phyloP scores from a whole-genome alignment of 768 basidiomycete genomes.

The Amanita rubescens region DNA sequence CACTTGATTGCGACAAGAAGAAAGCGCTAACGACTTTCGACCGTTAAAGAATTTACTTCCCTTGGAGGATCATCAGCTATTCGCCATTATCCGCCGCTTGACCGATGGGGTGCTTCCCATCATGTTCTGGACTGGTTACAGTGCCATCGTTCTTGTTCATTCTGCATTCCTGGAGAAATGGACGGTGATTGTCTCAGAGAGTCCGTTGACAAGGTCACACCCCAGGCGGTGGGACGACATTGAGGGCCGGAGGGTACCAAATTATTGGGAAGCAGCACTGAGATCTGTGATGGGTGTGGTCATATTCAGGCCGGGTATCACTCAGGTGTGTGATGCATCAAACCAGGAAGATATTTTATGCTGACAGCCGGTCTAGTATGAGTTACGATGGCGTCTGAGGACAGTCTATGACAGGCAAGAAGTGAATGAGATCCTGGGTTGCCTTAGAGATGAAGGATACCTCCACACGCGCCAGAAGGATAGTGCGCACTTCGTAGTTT shows the following conservation, averaged over 20 bases:
- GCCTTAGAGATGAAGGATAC: constrained; percentile 46
- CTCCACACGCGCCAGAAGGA: constrained; percentile 26
- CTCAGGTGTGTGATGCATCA: constrained; percentile 42
- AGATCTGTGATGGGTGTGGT: constrained; percentile 61
- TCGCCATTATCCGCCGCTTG: constrained; percentile 33
- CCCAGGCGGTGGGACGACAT: constrained; percentile 79
- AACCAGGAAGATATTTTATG: neutral
- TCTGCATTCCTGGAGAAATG: constrained; percentile 43
- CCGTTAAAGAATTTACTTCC: constrained; percentile 12
- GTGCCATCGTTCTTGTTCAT: constrained; percentile 45
- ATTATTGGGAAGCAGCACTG: constrained; percentile 67
- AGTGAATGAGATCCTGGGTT: constrained; percentile 50
- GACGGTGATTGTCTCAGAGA: constrained; percentile 47
- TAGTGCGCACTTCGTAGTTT: constrained; percentile 15
- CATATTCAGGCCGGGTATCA: constrained; percentile 65
- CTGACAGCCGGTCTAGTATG: constrained; percentile 34
- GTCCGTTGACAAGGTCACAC: constrained; percentile 37
- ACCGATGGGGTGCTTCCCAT: constrained; percentile 43
- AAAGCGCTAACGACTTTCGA: neutral
- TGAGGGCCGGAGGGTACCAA: constrained; percentile 47
- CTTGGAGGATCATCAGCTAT: constrained; percentile 17
- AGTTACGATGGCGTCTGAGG: constrained; percentile 65
- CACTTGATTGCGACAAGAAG: neutral
- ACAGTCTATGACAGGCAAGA: constrained; percentile 73
- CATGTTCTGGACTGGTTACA: constrained; percentile 64